These are phyloP conservation scores for Acanthamoeba healyi DNA, from an alignment of 208 protist genomes.

Conservation along the genomic window DNA sequence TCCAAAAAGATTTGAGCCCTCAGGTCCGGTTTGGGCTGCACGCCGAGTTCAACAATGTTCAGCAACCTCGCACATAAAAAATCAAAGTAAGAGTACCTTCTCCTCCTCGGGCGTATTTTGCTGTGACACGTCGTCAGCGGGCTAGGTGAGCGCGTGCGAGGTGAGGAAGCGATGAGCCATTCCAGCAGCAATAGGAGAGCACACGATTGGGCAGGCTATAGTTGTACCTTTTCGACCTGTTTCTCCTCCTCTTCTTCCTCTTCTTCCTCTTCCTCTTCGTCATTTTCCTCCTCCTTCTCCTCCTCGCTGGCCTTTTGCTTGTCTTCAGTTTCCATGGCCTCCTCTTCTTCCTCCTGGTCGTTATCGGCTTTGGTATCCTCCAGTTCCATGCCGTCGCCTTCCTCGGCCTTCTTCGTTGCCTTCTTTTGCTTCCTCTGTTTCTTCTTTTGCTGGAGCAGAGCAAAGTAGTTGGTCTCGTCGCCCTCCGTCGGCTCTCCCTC, in stretches of 20 bases:
- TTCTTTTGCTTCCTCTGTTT: background rate
- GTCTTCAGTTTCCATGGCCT: background rate
- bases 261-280: background rate
- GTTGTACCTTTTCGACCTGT: background rate
- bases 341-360: background rate
- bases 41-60: no score
- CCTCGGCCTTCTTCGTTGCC: background rate
- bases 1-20: constrained; percentile 16
- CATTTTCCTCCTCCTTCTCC: background rate
- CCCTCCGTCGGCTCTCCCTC: no score
- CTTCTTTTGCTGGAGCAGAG: no score
- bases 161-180: no score
- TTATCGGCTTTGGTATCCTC: background rate
- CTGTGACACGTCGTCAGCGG: no score
- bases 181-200: no score
- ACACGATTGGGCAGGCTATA: no score
- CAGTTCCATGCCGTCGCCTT: background rate
- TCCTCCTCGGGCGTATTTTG: no score
- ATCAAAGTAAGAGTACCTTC: no score
- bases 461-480: no score
- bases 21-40: constrained; percentile 15
- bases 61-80: no score
- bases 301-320: background rate
- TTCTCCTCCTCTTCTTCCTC: background rate
- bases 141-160: no score